A percentile compares a stretch with the other conserved stretches of the same genome.
These are phyloP conservation scores for Phanerodontia chrysosporium DNA, from an alignment of 768 basidiomycete genomes.

Conservation along the genomic window DNA sequence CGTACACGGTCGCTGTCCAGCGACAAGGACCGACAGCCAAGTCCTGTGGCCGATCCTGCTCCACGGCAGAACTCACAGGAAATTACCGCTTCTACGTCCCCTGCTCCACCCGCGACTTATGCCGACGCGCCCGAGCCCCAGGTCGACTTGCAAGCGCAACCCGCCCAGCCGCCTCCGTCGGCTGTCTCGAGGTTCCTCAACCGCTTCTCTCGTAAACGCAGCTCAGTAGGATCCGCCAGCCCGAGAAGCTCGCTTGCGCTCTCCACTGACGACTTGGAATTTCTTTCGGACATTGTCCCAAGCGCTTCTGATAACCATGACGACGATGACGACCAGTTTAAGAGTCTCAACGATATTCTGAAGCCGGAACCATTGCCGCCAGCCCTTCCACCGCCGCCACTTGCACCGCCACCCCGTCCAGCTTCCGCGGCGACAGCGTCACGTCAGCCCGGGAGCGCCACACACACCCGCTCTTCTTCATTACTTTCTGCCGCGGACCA, in stretches of 20 bases:
- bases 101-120: constrained; percentile 15
- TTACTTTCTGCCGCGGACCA: neutral
- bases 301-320: constrained; percentile 41
- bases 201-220: constrained; percentile 59
- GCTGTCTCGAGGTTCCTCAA: constrained; percentile 82
- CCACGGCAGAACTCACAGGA: neutral
- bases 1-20: constrained; percentile 8
- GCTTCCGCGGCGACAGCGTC: constrained; percentile 5
- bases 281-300: constrained; percentile 66
- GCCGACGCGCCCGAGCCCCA: constrained; percentile 19
- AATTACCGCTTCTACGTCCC: neutral
- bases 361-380: constrained; percentile 33
- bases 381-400: constrained; percentile 17
- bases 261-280: constrained; percentile 78
- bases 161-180: constrained; percentile 37
- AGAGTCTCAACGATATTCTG: constrained; percentile 38
- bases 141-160: constrained; percentile 12
- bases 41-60: neutral
- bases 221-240: constrained; percentile 31
- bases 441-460: neutral
- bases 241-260: constrained; percentile 60
- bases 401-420: constrained; percentile 11
- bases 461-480: neutral
- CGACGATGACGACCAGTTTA: constrained; percentile 31
- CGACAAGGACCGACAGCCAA: neutral